Percentiles rank a stretch among this genome's conserved stretches.
These are phyloP conservation scores for Tilletiopsis washingtonensis DNA, from an alignment of 1,284 basidiomycete species.

Conservation along the genomic window DNA sequence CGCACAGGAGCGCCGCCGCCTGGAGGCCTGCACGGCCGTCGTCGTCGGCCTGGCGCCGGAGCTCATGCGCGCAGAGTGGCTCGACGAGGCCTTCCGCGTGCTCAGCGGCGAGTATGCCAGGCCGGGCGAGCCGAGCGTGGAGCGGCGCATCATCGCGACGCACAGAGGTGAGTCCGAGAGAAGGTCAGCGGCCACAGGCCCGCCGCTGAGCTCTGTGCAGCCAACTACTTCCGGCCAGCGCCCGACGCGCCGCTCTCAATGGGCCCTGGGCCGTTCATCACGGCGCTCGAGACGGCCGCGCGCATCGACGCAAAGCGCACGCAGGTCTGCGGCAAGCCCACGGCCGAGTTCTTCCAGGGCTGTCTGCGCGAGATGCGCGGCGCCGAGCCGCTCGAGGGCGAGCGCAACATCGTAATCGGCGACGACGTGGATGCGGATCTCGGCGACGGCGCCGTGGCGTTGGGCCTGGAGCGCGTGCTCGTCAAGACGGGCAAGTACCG, in stretches of 20 bases:
- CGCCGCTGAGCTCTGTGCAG: conserved; percentile 13
- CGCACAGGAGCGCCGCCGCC: background rate
- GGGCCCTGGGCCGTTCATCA: conserved; percentile 64
- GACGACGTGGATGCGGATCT: conserved; percentile 73
- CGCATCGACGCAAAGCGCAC: conserved; percentile 50
- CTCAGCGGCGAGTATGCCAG: conserved; percentile 45
- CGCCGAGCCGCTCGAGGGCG: conserved; percentile 54
- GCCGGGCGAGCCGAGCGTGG: background rate
- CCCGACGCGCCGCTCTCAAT: conserved; percentile 56
- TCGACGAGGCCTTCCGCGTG: conserved; percentile 63
- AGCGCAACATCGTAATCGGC: conserved; percentile 17
- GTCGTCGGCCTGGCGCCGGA: conserved; percentile 61
- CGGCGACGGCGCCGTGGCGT: conserved; percentile 66
- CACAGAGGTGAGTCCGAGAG: conserved; percentile 48
- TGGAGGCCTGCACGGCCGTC: conserved; percentile 55
- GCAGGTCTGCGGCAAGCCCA: conserved; percentile 60
- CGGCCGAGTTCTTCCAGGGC: conserved; percentile 56
- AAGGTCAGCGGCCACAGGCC: background rate
- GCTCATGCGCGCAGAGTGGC: conserved; percentile 51
- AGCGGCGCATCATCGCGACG: conserved; percentile 54
- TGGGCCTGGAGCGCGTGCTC: conserved; percentile 64
- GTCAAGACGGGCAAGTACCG: conserved; percentile 62
- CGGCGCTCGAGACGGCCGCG: conserved; percentile 58
- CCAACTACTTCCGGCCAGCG: conserved; percentile 52
- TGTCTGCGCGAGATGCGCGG: conserved; percentile 54